Base-by-base conservation (phyloP, 768 basidiomycete species). In the Sporobolomyces pararoseus region DNA sequence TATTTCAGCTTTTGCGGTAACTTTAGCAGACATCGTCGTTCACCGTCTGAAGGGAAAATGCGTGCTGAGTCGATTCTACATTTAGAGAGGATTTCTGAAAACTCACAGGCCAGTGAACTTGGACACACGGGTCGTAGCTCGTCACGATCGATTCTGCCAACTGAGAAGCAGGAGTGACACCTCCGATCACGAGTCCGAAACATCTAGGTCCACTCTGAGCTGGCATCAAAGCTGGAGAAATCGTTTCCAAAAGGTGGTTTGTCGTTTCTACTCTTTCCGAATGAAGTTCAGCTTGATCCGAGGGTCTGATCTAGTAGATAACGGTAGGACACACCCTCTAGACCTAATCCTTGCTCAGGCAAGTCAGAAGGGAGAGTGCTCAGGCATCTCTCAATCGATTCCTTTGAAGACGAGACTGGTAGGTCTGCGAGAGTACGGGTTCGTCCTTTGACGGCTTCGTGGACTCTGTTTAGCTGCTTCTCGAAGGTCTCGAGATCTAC, bases 201-300 rank as follows among this genome's bases (percentile, higher is more conserved):
- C 73, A 79, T 34, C 76, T 65, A 0, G 81, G 80, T 0, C 82
- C 82, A 19, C 79, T 78, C 58, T 82, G 82, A 17, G 79, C 81
- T 19, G 75, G 76, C 0, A 79, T 71, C 6, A 81, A 72, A 0
- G 79, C 81, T 2, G 78, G 78, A 1, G 77, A 59, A 23, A 83
- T 65, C 17, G 75, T 73, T 1, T 78, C 64, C 31, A 81, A 58
- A 34, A 82, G 64, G 23, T 66, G 68, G 6, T 39, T 31, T 6
- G 72, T 67, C 16, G n/a, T n/a, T n/a, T 62, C 39, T 9, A 42
- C 39, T 70, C 1, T 37, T 68, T 70, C 59, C 19, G 21, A 52
- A 17, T 6, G 13, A 4, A 9, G 39, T 9, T 42, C 19, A 57
- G 29, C 57, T 6, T 25, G 4, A 39, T 9, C 17, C 50, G 75